Conservation (phyloP, 2,329 filamentous ascomycete genomes). For the Alternaria tenuissima region DNA sequence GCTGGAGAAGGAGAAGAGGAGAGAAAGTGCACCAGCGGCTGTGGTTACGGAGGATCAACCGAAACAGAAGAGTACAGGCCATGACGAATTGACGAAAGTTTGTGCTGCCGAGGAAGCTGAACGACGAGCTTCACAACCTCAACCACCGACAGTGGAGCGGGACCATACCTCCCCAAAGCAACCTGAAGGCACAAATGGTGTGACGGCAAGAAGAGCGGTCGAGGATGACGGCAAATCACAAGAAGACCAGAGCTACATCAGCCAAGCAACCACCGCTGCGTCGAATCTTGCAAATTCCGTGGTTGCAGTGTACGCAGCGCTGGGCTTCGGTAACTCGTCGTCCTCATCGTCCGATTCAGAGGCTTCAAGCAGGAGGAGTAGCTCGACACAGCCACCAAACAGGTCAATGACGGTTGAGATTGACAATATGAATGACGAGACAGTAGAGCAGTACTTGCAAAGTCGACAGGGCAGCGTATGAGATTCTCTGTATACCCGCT, state of each 20-base stretch:
- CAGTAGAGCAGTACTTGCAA: slow-evolving; percentile 35
- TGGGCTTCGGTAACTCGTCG: slow-evolving; percentile 47
- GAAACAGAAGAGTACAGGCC: background rate
- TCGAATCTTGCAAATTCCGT: slow-evolving; percentile 36
- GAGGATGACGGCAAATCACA: slow-evolving; percentile 7
- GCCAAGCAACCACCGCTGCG: slow-evolving; percentile 20
- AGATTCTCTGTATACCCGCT: background rate
- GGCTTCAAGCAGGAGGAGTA: background rate
- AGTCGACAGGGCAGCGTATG: slow-evolving; percentile 25
- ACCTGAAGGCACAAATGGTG: background rate
- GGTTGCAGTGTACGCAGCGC: slow-evolving; percentile 34
- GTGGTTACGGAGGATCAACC: background rate
- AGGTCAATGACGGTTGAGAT: slow-evolving; percentile 30
- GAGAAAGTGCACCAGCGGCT: background rate
- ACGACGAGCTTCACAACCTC: background rate
- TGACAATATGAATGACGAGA: slow-evolving; percentile 34
- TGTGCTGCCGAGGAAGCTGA: slow-evolving; percentile 7
- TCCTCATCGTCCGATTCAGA: slow-evolving; percentile 21
- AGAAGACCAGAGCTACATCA: slow-evolving; percentile 17
- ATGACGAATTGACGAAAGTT: slow-evolving; percentile 6
- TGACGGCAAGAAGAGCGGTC: background rate
- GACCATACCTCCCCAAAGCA: background rate
- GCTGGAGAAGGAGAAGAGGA: slow-evolving; percentile 26
- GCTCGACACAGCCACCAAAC: slow-evolving; percentile 5
- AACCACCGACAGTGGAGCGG: background rate